phyloP scores from a whole-genome alignment of 768 basidiomycete genomes.

The Terana coerulea region DNA sequence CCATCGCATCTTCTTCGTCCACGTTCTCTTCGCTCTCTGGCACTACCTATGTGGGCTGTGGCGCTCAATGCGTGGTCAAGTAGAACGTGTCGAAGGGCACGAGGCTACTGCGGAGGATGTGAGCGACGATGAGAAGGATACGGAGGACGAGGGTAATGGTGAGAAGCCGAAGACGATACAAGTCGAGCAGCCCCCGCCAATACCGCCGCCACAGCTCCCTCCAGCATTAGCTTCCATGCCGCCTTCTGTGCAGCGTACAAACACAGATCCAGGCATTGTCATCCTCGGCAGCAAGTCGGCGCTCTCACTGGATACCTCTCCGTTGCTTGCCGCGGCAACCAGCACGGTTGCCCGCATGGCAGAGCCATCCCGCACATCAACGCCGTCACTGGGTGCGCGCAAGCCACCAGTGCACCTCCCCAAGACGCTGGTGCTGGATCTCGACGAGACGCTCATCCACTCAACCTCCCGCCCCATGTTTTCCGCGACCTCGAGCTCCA shows the following conservation, averaged over 20 bases:
- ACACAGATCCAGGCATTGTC: not conserved
- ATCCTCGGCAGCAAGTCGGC: not conserved
- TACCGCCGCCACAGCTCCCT: constrained; percentile 25
- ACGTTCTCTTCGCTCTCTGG: constrained; percentile 67
- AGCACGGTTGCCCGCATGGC: not conserved
- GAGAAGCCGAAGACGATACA: constrained; percentile 26
- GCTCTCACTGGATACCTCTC: constrained; percentile 6
- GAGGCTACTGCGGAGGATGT: constrained; percentile 27
- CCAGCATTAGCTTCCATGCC: constrained; percentile 10
- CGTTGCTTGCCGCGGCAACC: not conserved
- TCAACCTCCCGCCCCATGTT: constrained; percentile 83
- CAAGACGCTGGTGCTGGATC: constrained; percentile 94
- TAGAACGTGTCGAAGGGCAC: constrained; percentile 18
- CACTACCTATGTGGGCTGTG: constrained; percentile 61
- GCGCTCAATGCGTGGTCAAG: constrained; percentile 36
- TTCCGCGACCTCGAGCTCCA: constrained; percentile 44
- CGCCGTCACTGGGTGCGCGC: constrained; percentile 33
- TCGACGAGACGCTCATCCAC: constrained; percentile 98
- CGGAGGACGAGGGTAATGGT: constrained; percentile 31
- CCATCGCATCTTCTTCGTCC: constrained; percentile 65
- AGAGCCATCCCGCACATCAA: constrained; percentile 18
- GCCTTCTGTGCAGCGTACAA: not conserved
- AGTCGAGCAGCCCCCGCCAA: constrained; percentile 22
- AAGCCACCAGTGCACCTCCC: constrained; percentile 70
- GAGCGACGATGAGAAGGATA: constrained; percentile 30